Evolutionary conservation across 768 basidiomycete genomes (phyloP).

Genomic region (Lentinula sp.): DNA sequence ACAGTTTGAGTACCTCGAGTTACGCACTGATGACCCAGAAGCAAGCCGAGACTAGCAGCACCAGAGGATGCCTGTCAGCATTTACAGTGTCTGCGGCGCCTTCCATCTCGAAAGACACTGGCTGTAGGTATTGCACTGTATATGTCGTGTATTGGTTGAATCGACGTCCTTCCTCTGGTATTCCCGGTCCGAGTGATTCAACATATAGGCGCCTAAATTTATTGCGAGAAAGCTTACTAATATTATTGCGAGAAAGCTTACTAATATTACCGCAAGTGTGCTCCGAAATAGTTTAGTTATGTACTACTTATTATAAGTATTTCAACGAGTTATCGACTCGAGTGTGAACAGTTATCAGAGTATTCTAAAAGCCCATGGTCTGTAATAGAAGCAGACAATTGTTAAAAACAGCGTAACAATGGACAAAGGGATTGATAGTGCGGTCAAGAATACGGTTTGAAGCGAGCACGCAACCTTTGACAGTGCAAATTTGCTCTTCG

Average conservation of each 20-base stretch:
- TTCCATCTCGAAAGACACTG: neutral
- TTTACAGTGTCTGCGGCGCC: neutral
- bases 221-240: no score
- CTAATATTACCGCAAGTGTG: no score
- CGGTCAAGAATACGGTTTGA: neutral
- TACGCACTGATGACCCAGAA: conserved; percentile 81
- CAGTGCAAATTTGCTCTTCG: neutral
- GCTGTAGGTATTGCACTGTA: neutral
- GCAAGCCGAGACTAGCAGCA: conserved; percentile 72
- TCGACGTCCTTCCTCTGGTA: no score
- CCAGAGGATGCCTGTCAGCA: conserved; percentile 60
- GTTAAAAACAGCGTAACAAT: neutral
- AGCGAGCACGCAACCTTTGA: neutral
- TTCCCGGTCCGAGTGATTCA: no score
- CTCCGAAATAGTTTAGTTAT: no score
- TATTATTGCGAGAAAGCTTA: no score
- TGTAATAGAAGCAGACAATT: neutral
- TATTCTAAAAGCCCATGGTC: conserved; percentile 1
- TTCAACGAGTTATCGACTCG: no score
- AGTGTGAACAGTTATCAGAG: neutral
- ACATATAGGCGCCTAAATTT: no score
- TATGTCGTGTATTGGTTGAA: no score
- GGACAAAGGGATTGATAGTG: neutral
- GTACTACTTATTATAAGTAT: no score
- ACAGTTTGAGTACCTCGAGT: neutral